Conservation (phyloP, 2,329 filamentous ascomycete species). For the Colletotrichum spaethianum region DNA sequence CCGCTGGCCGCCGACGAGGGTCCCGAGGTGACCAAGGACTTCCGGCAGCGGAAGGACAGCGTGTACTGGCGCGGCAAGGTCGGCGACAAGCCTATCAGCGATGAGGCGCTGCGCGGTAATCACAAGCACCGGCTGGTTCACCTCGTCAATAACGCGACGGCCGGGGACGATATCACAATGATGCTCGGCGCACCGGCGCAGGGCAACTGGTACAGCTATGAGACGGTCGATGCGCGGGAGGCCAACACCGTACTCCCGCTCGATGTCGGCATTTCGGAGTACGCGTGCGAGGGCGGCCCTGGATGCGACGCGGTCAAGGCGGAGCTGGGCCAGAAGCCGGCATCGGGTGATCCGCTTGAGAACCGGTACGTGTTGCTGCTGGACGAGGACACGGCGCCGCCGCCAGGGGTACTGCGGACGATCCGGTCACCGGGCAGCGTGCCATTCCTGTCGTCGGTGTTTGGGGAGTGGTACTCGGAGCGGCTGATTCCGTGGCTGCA, state of each 20-base stretch:
- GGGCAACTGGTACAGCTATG: conserved; percentile 64
- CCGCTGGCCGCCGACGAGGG: conserved; percentile 60
- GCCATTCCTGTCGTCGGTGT: conserved; percentile 80
- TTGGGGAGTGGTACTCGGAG: conserved; percentile 84
- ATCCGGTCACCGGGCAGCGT: conserved; percentile 74
- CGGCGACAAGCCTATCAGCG: conserved; percentile 65
- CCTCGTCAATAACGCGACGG: conserved; percentile 72
- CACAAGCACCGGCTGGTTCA: conserved; percentile 81
- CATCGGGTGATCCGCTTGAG: conserved; percentile 68
- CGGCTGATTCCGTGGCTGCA: conserved; percentile 83
- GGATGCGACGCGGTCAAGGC: conserved; percentile 64
- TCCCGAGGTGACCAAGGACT: conserved; percentile 61
- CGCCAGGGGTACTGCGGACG: conserved; percentile 71
- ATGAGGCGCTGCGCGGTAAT: conserved; percentile 75
- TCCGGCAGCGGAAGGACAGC: conserved; percentile 72
- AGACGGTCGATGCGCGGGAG: conserved; percentile 64
- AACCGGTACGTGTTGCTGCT: conserved; percentile 81
- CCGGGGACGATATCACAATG: conserved; percentile 64
- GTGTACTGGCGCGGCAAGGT: conserved; percentile 84
- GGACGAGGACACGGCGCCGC: conserved; percentile 79
- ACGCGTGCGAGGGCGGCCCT: conserved; percentile 67
- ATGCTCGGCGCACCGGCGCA: conserved; percentile 64
- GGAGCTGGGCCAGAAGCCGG: conserved; percentile 65
- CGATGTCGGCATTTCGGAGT: conserved; percentile 72
- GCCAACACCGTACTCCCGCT: conserved; percentile 68